Evolutionary conservation across 2,329 filamentous ascomycete genomes (phyloP).

Genomic region (Penicillium brevicompactum): DNA sequence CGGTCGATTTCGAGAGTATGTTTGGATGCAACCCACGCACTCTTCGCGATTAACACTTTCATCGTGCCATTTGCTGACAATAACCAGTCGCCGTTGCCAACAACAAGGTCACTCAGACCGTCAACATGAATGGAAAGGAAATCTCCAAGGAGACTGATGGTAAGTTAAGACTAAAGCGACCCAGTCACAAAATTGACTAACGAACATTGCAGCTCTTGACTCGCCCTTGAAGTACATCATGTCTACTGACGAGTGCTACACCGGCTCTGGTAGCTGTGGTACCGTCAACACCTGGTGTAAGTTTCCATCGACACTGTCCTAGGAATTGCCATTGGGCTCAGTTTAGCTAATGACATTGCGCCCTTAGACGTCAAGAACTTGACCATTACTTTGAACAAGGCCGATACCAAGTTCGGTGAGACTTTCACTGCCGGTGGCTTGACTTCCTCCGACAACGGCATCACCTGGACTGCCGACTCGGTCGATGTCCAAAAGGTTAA

Average conservation of each 20-base stretch:
- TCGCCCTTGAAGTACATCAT: slow-evolving; percentile 19
- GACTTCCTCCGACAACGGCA: slow-evolving; percentile 15
- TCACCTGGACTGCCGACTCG: slow-evolving; percentile 17
- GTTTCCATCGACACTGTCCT: background rate
- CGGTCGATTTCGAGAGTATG: slow-evolving; percentile 22
- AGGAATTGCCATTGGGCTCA: background rate
- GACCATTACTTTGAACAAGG: slow-evolving; percentile 18
- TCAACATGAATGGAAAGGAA: slow-evolving; percentile 16
- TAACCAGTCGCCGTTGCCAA: slow-evolving; percentile 12
- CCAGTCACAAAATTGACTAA: background rate
- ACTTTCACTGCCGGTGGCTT: slow-evolving; percentile 15
- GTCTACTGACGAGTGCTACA: slow-evolving; percentile 25
- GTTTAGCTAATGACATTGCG: background rate
- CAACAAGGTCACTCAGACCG: slow-evolving; percentile 18
- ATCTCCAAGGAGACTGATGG: slow-evolving; percentile 21
- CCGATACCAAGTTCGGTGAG: slow-evolving; percentile 14
- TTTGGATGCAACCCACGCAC: background rate
- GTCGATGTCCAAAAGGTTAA: slow-evolving; percentile 2
- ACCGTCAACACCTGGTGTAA: slow-evolving; percentile 16
- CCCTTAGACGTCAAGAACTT: slow-evolving; percentile 16
- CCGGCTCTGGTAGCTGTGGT: slow-evolving; percentile 22
- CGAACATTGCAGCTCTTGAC: slow-evolving; percentile 12
- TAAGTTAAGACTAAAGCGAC: background rate
- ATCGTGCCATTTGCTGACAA: background rate
- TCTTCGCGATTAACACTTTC: background rate